These are phyloP conservation scores for Chaetomiaceae sp. DNA, from an alignment of 2,329 filamentous ascomycete species.

Conservation along the genomic window DNA sequence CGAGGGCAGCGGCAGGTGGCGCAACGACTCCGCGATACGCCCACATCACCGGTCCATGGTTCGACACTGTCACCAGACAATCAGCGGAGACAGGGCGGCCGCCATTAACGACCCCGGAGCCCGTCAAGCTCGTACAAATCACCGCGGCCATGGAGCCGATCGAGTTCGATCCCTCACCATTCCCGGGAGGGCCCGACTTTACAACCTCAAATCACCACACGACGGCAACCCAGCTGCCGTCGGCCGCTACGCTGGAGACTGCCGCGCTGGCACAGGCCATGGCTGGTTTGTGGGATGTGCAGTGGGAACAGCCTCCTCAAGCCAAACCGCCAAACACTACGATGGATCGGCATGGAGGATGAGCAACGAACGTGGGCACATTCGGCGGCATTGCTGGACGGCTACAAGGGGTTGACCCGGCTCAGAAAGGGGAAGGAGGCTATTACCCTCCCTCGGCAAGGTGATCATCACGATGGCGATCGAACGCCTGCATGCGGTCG, in stretches of 20 bases:
- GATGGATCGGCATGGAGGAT: background rate
- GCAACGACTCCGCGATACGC: background rate
- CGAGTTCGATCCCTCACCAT: background rate
- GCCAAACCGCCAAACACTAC: background rate
- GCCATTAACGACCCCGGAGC: background rate
- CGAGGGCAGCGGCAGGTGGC: background rate
- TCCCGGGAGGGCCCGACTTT: background rate
- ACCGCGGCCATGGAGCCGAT: background rate
- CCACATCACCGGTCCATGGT: background rate
- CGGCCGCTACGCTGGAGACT: background rate
- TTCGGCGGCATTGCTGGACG: background rate
- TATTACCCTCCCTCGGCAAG: too few species aligned
- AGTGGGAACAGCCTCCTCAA: background rate
- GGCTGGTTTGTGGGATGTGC: conserved; percentile 1
- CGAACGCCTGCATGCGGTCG: background rate
- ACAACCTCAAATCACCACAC: background rate
- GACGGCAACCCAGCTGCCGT: background rate
- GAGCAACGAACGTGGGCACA: too few species aligned
- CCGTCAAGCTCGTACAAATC: background rate
- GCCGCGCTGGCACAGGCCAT: background rate
- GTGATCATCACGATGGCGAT: background rate
- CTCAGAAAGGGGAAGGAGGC: background rate
- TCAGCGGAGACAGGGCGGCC: background rate
- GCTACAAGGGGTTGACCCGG: background rate
- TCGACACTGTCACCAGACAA: background rate